phyloP scores from a whole-genome alignment of 2,329 filamentous ascomycete species.

The Aureobasidium sp. region DNA sequence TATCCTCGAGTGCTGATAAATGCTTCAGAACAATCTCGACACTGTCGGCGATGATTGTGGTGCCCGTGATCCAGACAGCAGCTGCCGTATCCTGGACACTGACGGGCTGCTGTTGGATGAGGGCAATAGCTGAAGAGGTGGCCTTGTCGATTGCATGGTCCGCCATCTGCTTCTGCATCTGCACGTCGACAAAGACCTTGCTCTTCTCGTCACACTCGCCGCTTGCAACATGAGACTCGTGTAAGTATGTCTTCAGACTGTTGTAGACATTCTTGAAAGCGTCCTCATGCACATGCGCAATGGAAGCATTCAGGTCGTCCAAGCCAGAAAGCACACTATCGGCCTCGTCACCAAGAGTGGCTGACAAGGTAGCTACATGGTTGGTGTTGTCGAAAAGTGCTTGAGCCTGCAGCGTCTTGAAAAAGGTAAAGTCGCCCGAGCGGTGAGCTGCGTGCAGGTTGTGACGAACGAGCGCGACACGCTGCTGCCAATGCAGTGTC shows the following conservation, averaged over 20 bases:
- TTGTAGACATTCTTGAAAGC: constrained; percentile 42
- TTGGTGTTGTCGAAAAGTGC: constrained; percentile 39
- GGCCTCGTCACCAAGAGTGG: constrained; percentile 36
- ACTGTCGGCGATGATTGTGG: constrained; percentile 40
- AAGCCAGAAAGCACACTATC: constrained; percentile 38
- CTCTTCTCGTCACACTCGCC: constrained; percentile 24
- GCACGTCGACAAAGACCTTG: constrained; percentile 38
- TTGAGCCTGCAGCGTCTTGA: constrained; percentile 38
- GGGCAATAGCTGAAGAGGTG: constrained; percentile 36
- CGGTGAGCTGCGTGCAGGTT: constrained; percentile 39
- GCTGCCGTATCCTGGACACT: constrained; percentile 36
- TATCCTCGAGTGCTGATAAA: constrained; percentile 34
- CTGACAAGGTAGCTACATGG: constrained; percentile 37
- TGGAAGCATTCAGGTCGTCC: constrained; percentile 40
- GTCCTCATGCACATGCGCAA: constrained; percentile 42
- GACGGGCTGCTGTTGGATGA: constrained; percentile 37
- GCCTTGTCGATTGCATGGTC: constrained; percentile 43
- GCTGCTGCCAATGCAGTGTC: constrained; percentile 41
- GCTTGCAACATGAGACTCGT: constrained; percentile 19
- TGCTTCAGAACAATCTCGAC: constrained; percentile 37
- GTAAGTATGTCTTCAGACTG: constrained; percentile 29
- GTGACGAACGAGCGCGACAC: constrained; percentile 39
- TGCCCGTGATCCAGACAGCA: constrained; percentile 39
- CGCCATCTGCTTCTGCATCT: constrained; percentile 39
- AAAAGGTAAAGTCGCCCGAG: constrained; percentile 41